phyloP scores from a whole-genome alignment of 352 stramenopile species.

The Discostella stelligera region DNA sequence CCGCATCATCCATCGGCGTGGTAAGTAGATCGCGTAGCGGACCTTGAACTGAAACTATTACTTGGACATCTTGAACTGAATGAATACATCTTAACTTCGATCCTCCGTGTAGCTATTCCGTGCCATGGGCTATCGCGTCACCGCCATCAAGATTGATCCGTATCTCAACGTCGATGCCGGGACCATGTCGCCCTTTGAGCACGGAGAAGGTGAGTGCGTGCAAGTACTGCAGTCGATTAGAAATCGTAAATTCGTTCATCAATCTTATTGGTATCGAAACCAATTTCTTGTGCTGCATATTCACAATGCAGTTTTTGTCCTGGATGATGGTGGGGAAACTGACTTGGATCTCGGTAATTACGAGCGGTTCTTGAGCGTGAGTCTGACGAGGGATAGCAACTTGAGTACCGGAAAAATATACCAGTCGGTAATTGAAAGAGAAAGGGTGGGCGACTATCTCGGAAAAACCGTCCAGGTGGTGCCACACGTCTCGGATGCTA shows the following conservation, averaged over 20 bases:
- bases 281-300: constrained; percentile 55
- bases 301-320: constrained; percentile 88
- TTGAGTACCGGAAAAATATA: constrained; percentile 97
- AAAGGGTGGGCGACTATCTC: constrained; percentile 95
- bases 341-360: constrained; percentile 99
- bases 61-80: not conserved
- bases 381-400: constrained; percentile 95
- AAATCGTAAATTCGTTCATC: not conserved
- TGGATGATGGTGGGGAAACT: constrained; percentile 94
- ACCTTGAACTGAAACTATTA: not conserved
- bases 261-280: not conserved
- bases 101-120: constrained; percentile 87
- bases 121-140: constrained; percentile 91
- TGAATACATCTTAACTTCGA: not conserved
- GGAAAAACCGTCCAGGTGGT: constrained; percentile 98
- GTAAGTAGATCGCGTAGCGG: not conserved
- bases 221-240: not conserved
- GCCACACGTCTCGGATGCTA: constrained; percentile 86
- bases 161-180: constrained; percentile 99
- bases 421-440: constrained; percentile 92
- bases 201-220: constrained; percentile 19
- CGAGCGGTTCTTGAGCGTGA: constrained; percentile 94
- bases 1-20: constrained; percentile 96
- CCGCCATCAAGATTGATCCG: constrained; percentile 98
- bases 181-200: constrained; percentile 70